Evolutionary conservation across 192 early-diverging fungal genomes (phyloP).

Genomic region (Podila epigama): DNA sequence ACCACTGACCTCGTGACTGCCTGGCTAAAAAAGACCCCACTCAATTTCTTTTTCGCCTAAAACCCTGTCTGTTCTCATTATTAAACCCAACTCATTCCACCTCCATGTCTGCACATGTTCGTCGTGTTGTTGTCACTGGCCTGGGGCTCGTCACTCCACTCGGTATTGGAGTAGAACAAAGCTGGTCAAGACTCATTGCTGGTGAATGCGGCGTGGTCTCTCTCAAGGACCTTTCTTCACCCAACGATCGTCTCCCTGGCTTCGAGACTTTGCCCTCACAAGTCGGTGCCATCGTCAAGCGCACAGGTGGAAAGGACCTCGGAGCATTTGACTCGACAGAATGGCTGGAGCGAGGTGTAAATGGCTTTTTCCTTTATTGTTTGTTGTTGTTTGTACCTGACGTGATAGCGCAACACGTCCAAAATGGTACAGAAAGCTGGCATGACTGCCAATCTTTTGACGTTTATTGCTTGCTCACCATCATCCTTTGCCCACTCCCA

Average conservation of each 20-base stretch:
- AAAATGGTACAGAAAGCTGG: too few relatives aligned
- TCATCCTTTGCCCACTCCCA: not conserved
- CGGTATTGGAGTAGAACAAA: constrained; percentile 72
- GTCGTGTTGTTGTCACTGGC: constrained; percentile 95
- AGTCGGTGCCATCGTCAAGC: constrained; percentile 76
- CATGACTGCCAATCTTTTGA: too few relatives aligned
- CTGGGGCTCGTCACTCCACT: constrained; percentile 93
- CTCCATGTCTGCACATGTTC: constrained; percentile 31
- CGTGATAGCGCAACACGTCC: too few relatives aligned
- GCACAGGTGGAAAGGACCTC: constrained; percentile 50
- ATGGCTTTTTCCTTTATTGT: not conserved
- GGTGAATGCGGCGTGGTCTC: constrained; percentile 82
- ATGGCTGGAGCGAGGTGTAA: constrained; percentile 79
- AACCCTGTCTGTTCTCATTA: not conserved
- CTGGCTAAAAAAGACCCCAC: too few relatives aligned
- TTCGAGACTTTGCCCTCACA: constrained; percentile 77
- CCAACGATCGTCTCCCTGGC: constrained; percentile 36
- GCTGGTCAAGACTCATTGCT: constrained; percentile 78
- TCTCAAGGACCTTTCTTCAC: constrained; percentile 49
- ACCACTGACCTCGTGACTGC: too few relatives aligned
- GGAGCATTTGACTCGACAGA: constrained; percentile 76
- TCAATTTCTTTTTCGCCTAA: too few relatives aligned
- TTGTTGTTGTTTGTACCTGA: constrained; percentile 4
- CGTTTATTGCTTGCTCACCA: not conserved
- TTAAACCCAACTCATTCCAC: not conserved